Conservation (phyloP, 257 asterid species). For the Sherardia arvensis region DNA sequence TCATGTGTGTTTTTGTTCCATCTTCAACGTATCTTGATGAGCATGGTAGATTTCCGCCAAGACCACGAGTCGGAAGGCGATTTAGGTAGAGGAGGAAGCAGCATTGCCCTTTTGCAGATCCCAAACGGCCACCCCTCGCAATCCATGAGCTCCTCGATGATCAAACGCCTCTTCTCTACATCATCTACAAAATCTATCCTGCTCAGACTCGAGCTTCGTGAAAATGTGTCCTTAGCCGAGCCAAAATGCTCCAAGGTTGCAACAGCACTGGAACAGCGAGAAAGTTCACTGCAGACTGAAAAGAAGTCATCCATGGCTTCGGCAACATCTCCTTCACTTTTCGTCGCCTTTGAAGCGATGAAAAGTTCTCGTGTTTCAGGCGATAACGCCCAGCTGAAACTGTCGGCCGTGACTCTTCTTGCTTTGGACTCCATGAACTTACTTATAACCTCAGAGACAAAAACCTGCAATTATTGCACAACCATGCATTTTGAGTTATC, state of each 20-base stretch:
- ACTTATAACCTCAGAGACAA: constrained; percentile 62
- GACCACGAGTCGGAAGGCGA: constrained; percentile 82
- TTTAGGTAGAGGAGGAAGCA: constrained; percentile 80
- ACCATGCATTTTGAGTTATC: too few relatives aligned
- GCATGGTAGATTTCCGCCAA: constrained; percentile 45
- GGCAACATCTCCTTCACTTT: constrained; percentile 3
- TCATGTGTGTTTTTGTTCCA: too few relatives aligned
- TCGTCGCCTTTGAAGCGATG: constrained; percentile 6
- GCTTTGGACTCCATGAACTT: constrained; percentile 55
- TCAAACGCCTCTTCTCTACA: constrained; percentile 19
- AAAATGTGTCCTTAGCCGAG: constrained; percentile 47
- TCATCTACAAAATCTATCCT: constrained; percentile 35
- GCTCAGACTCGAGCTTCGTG: constrained; percentile 59
- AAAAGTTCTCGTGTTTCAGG: constrained; percentile 30
- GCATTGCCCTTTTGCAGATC: constrained; percentile 45
- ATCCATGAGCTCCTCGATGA: constrained; percentile 37
- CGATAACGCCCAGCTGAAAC: constrained; percentile 44
- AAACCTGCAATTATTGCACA: constrained; percentile 59
- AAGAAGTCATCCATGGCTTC: constrained; percentile 28
- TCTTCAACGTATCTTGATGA: constrained; percentile 17
- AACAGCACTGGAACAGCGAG: constrained; percentile 46
- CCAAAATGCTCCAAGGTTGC: constrained; percentile 37
- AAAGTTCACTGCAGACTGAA: constrained; percentile 31
- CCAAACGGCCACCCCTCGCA: constrained; percentile 91
- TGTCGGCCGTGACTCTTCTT: constrained; percentile 27